phyloP scores from a whole-genome alignment of 352 stramenopile genomes.

The Pythium apleroticum region DNA sequence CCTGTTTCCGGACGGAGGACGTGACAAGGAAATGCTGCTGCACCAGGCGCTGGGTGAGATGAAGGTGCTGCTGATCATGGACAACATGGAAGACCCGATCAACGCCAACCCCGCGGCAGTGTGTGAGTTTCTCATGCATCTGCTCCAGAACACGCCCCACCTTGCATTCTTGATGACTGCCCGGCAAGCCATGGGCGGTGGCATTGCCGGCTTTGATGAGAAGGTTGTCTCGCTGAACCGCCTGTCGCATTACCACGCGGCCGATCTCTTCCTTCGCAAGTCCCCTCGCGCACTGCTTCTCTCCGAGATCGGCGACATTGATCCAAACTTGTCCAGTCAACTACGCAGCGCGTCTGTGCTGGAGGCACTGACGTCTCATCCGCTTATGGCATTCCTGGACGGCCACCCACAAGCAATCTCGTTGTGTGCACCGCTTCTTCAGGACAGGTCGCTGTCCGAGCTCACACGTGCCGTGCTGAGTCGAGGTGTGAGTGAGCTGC shows the following conservation, averaged over 20 bases:
- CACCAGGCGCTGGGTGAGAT: slow-evolving; percentile 52
- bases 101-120: slow-evolving; percentile 59
- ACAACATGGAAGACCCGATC: slow-evolving; percentile 85
- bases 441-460: slow-evolving; percentile 72
- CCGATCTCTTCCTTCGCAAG: slow-evolving; percentile 79
- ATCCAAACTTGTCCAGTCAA: slow-evolving; percentile 27
- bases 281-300: slow-evolving; percentile 61
- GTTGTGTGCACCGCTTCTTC: slow-evolving; percentile 67
- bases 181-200: slow-evolving; percentile 66
- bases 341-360: slow-evolving; percentile 44
- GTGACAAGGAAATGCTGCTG: slow-evolving; percentile 64
- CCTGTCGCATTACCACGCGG: slow-evolving; percentile 65
- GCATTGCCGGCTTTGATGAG: slow-evolving; percentile 71
- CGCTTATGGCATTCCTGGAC: slow-evolving; percentile 79
- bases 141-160: slow-evolving; percentile 61
- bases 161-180: slow-evolving; percentile 75
- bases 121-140: slow-evolving; percentile 58
- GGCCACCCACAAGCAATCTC: slow-evolving; percentile 82
- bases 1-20: slow-evolving; percentile 58
- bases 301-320: slow-evolving; percentile 65
- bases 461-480: slow-evolving; percentile 70
- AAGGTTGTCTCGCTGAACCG: slow-evolving; percentile 82
- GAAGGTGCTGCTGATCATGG: slow-evolving; percentile 69
- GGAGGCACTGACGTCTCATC: slow-evolving; percentile 61
- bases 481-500: slow-evolving; percentile 65